Conservation (phyloP, 129 eudicot species). For the Flaveria robusta region DNA sequence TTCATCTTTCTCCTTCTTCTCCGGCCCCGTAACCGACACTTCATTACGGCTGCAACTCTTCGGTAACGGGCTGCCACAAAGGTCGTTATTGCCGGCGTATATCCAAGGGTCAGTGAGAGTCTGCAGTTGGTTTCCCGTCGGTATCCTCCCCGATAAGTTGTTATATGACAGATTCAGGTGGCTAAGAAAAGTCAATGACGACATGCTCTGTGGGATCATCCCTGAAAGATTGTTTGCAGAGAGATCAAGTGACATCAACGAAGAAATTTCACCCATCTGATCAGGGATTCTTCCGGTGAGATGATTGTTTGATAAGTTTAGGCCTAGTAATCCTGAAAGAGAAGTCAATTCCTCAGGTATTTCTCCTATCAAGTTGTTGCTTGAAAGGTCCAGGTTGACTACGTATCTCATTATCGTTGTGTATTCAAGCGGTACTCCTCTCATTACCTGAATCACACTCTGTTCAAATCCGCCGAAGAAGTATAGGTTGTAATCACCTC, state of each 20-base stretch:
- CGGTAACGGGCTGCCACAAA: slow-evolving; percentile 45
- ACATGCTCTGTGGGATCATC: slow-evolving; percentile 39
- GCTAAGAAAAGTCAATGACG: slow-evolving; percentile 21
- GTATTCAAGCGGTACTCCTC: slow-evolving; percentile 35
- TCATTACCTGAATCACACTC: slow-evolving; percentile 32
- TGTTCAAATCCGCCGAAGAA: slow-evolving; percentile 30
- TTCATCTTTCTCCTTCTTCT: background rate
- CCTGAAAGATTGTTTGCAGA: slow-evolving; percentile 42
- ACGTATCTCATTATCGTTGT: slow-evolving; percentile 30
- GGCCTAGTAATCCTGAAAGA: slow-evolving; percentile 25
- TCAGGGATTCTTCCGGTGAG: slow-evolving; percentile 41
- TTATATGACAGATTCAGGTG: slow-evolving; percentile 41
- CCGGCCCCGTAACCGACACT: background rate
- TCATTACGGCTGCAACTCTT: slow-evolving; percentile 25
- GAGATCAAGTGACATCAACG: slow-evolving; percentile 41
- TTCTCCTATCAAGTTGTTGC: slow-evolving; percentile 35
- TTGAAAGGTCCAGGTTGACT: slow-evolving; percentile 35
- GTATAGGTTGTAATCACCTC: slow-evolving; percentile 24
- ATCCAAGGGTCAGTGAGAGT: slow-evolving; percentile 35
- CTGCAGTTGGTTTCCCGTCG: slow-evolving; percentile 40
- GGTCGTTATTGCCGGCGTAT: slow-evolving; percentile 40
- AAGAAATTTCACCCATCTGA: slow-evolving; percentile 32
- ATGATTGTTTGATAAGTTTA: slow-evolving; percentile 41
- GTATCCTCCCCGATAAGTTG: slow-evolving; percentile 45
- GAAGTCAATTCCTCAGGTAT: slow-evolving; percentile 26